phyloP scores from a whole-genome alignment of 768 basidiomycete genomes.

The Mycena vitilis region DNA sequence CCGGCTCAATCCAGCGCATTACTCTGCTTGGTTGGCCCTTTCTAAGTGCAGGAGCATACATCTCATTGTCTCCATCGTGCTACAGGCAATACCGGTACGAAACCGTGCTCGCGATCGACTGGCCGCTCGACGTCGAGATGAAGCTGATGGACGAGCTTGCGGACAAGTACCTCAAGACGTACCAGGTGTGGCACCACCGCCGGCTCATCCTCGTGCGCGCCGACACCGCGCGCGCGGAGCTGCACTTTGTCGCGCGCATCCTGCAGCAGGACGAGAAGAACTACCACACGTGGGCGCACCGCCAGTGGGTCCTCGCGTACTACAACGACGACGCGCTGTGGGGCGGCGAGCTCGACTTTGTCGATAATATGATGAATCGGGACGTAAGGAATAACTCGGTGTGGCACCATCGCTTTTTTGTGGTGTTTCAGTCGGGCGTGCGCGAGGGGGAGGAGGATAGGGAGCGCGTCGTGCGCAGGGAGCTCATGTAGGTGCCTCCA shows the following conservation, averaged over 20 bases:
- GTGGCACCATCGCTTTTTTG: conserved; percentile 96
- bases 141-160: conserved; percentile 90
- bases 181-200: conserved; percentile 98
- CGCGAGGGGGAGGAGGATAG: conserved; percentile 71
- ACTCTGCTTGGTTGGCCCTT: conserved; percentile 85
- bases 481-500: conserved; percentile 78
- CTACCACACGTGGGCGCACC: conserved; percentile 99
- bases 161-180: conserved; percentile 87
- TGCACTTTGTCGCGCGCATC: conserved; percentile 80
- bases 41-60: background rate
- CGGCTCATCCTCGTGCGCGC: conserved; percentile 82
- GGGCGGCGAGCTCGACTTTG: conserved; percentile 79
- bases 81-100: conserved; percentile 95
- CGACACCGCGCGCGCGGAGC: conserved; percentile 74
- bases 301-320: conserved; percentile 92
- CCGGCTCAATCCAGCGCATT: conserved; percentile 93
- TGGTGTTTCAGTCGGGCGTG: conserved; percentile 78
- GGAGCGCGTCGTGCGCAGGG: conserved; percentile 70
- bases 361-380: conserved; percentile 72
- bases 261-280: conserved; percentile 90
- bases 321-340: conserved; percentile 83
- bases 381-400: conserved; percentile 97
- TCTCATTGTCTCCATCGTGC: background rate
- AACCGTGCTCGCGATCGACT: conserved; percentile 76
- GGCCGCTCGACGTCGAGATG: conserved; percentile 82